Evolutionary conservation across 768 basidiomycete genomes (phyloP), one percentile per base, ranked within the genome.

Genomic region (Botryobasidium botryosum): DNA sequence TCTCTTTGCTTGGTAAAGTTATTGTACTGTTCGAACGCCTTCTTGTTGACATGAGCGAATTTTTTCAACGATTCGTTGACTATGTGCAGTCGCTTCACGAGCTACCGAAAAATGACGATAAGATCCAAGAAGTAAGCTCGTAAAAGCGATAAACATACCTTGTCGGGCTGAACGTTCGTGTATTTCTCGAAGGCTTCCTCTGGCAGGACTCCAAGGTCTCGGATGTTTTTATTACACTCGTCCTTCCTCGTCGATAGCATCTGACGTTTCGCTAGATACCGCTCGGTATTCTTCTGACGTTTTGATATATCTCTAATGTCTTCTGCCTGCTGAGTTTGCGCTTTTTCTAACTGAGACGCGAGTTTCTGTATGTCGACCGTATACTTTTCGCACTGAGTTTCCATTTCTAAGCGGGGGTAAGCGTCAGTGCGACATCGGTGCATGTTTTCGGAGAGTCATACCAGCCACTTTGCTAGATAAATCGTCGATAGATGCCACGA

Each of bases 11-110:
- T 96, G 6, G 91, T 94, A 60, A 97, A 97, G 58, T 87, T 91
- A 59, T 74, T 85, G 66, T 94, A 97, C 59, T 97, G 92, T 59
- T 99, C 94, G 57, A 92, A 92, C 1, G 92, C 94, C 57, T 97
- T 96, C 69, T 99, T 99, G 68, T 99, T 99, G 50, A 97, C 92
- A 57, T 96, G 90, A 0, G 88, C 85, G 55, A 91, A 99, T 60
- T 90, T 92, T 61, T 94, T 92, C 53, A 99, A 66, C 23, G 76
- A 74, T 56, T 97, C 91, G 56, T 96, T 94, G 50, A 90, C 79
- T 12, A 71, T 68, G 52, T 92, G 90, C n/a, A 99, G 69, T 51
- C 82, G 82, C 63, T 88, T 92, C 55, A 91, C 75, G 36, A 99
- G 69, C 92, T 99, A 54, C 1, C 15, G 7, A 25, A 46, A 51